phyloP scores from a whole-genome alignment of 768 basidiomycete species.

The Psilocybe sp. region DNA sequence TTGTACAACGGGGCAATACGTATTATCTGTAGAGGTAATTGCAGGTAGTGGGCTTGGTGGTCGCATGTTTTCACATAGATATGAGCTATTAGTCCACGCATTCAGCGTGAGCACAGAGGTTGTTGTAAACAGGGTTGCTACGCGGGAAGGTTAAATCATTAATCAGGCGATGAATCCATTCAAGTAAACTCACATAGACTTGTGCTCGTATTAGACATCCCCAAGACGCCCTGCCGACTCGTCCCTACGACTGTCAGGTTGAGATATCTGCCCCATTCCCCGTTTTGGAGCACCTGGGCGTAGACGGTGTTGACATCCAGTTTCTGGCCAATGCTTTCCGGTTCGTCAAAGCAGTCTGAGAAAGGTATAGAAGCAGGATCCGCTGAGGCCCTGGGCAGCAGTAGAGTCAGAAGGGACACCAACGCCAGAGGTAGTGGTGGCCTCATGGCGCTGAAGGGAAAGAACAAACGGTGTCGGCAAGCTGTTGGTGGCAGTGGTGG shows the following conservation, averaged over 20 bases:
- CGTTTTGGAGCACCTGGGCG: constrained; percentile 58
- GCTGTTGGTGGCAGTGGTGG: background rate
- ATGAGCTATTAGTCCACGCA: constrained; percentile 67
- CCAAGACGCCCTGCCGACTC: constrained; percentile 56
- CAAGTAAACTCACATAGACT: constrained; percentile 57
- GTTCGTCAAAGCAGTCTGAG: constrained; percentile 61
- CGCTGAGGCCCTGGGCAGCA: constrained; percentile 28
- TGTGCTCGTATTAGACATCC: constrained; percentile 54
- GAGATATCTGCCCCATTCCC: constrained; percentile 43
- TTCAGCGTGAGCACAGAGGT: constrained; percentile 78
- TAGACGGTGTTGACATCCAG: constrained; percentile 70
- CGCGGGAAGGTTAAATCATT: background rate
- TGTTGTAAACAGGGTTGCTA: constrained; percentile 86
- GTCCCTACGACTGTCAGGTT: constrained; percentile 74
- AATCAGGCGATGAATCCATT: background rate
- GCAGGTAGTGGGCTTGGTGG: constrained; percentile 71
- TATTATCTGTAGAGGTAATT: constrained; percentile 31
- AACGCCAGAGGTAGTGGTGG: constrained; percentile 14
- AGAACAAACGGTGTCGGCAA: background rate
- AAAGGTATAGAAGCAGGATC: constrained; percentile 64
- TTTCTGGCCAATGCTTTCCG: constrained; percentile 49
- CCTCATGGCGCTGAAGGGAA: constrained; percentile 19
- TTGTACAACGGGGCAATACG: constrained; percentile 74
- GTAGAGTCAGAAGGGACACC: constrained; percentile 13
- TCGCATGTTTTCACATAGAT: constrained; percentile 75